A percentile compares a stretch with the other conserved stretches of the same genome.
Conservation (phyloP, 306 rosid species). For the Vachellia pachyceras region DNA sequence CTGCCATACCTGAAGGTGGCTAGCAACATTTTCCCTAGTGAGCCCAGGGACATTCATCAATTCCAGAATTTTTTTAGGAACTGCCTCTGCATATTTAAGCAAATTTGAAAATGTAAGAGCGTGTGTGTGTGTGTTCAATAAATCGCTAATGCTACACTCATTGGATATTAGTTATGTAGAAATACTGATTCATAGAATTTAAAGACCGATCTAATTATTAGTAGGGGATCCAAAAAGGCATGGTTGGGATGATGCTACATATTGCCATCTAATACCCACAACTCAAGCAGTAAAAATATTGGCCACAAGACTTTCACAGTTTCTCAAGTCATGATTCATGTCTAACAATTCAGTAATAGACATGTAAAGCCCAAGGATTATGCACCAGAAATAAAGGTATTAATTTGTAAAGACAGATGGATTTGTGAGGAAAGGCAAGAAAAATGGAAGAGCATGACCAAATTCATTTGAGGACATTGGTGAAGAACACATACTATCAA, state of each 20-base stretch:
- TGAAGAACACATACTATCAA: slow-evolving; percentile 77
- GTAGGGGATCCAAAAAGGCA: slow-evolving; percentile 9
- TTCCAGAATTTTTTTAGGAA: slow-evolving; percentile 96
- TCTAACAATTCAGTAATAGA: background rate
- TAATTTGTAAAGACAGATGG: background rate
- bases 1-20: slow-evolving; percentile 92
- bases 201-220: background rate
- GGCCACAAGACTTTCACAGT: background rate
- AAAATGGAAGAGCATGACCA: slow-evolving; percentile 2
- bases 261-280: slow-evolving; percentile 17
- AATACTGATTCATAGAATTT: slow-evolving; percentile 9
- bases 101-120: slow-evolving; percentile 33
- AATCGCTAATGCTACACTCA: slow-evolving; percentile 10
- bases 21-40: slow-evolving; percentile 98
- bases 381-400: slow-evolving; percentile 9
- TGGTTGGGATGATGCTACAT: background rate
- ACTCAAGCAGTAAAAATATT: background rate
- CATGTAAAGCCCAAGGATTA: background rate
- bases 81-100: slow-evolving; percentile 76
- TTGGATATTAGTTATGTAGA: slow-evolving; percentile 4
- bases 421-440: slow-evolving; percentile 25
- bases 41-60: slow-evolving; percentile 99
- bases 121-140: background rate
- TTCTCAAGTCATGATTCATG: background rate
- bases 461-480: slow-evolving; percentile 11